Base-by-base conservation (phyloP, 306 rosid genomes). In the Pyrus pyrifolia region DNA sequence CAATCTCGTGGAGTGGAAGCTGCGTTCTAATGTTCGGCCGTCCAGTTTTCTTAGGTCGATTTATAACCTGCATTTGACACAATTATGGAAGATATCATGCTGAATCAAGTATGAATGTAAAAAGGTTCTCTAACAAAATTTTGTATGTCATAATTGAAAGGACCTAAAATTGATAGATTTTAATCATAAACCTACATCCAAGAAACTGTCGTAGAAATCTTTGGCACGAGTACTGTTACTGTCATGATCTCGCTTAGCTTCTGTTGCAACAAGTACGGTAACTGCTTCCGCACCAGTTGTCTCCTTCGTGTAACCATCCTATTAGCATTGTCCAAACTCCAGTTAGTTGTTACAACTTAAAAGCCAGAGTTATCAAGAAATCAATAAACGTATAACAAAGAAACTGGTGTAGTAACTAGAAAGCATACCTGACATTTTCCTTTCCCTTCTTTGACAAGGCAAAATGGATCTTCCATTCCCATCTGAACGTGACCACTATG, bases 221-320 rank as follows among this genome's bases (percentile, higher is more conserved):
- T 81, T 88, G 80, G 78, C 70, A 72, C 88, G 86, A 65, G 64
- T 27, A 67, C 85, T 84, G 62, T 31, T 62, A 52, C 23, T 63
- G 70, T 88, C 85, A n/a, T 8, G 23, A 71, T 87, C 85, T 55
- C 84, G 74, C 86, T 83, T 88, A 68, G 96, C 91, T 82, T 77
- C 81, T 69, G 85, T 90, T 40, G 93, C 93, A 30, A 88, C 88
- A 71, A 86, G 91, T 66, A 90, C 89, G 11, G 45, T 68, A 51
- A 85, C 87, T 21, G 89, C 86, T 31, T 82, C 86, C 10, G 84
- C 49, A 74, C 91, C 86, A 55, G 64, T 78, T 64, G 46, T 66
- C 76, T 82, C 86, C 65, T 14, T 44, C 68, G 93, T 90, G 70
- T 86, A 88, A 75, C 96, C 93, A 80, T 90, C 96, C 96, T 90